Evolutionary conservation across 2,329 filamentous ascomycete species (phyloP).

Genomic region (Pseudocercospora fuligena): DNA sequence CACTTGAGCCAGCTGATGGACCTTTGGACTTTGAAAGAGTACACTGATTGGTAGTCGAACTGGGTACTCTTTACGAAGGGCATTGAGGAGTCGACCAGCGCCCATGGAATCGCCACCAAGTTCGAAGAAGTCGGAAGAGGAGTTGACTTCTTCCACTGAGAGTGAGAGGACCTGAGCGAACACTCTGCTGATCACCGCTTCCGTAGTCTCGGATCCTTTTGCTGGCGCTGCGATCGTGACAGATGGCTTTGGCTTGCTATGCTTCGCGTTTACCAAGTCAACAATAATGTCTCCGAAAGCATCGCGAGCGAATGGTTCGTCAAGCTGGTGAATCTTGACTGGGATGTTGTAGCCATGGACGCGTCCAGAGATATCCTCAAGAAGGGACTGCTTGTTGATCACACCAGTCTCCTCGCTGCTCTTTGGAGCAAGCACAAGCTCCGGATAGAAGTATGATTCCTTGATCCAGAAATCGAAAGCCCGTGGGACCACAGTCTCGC

Average conservation of each 20-base stretch:
- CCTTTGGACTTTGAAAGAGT: conserved; percentile 57
- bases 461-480: conserved; percentile 36
- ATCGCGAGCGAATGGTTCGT: conserved; percentile 35
- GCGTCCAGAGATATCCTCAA: conserved; percentile 26
- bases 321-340: conserved; percentile 34
- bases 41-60: conserved; percentile 57
- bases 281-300: conserved; percentile 34
- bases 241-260: conserved; percentile 15
- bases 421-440: conserved; percentile 43
- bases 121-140: conserved; percentile 56
- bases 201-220: conserved; percentile 25
- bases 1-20: conserved; percentile 45
- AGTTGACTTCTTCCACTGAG: conserved; percentile 45
- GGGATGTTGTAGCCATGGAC: conserved; percentile 40
- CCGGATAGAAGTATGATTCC: conserved; percentile 38
- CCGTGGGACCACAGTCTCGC: conserved; percentile 24
- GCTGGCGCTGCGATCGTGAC: not conserved
- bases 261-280: conserved; percentile 15
- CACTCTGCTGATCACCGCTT: conserved; percentile 49
- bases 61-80: conserved; percentile 56
- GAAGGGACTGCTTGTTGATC: conserved; percentile 21
- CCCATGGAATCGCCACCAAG: conserved; percentile 61
- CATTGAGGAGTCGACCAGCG: conserved; percentile 58
- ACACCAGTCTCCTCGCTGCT: conserved; percentile 4
- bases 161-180: conserved; percentile 55